A percentile compares a stretch with the other conserved stretches of the same genome.
Evolutionary conservation across 1,139 yeast species (phyloP).

Genomic region (Ogataea hybrid): DNA sequence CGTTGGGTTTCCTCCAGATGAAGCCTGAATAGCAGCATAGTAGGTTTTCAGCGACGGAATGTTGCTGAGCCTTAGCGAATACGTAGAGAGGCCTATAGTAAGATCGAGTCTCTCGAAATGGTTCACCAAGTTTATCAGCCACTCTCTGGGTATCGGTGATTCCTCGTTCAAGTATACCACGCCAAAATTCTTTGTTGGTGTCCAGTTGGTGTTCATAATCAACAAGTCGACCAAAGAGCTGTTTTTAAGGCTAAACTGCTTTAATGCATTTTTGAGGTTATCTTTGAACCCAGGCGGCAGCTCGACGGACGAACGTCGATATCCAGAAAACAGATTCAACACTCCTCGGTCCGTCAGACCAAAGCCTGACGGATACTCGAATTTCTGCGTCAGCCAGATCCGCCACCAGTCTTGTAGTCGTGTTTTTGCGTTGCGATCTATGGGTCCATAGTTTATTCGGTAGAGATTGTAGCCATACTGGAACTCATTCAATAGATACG

Average conservation of each 20-base stretch:
- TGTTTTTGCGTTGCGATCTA: conserved; percentile 6
- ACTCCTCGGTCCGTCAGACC: conserved; percentile 25
- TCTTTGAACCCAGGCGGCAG: conserved; percentile 30
- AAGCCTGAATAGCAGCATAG: conserved; percentile 8
- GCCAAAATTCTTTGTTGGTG: conserved; percentile 32
- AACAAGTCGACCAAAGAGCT: conserved; percentile 21
- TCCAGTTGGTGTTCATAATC: conserved; percentile 29
- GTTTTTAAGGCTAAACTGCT: conserved; percentile 12
- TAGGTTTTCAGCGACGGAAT: conserved; percentile 27
- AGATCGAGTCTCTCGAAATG: conserved; percentile 29
- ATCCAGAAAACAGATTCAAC: conserved; percentile 25
- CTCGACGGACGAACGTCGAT: conserved; percentile 27
- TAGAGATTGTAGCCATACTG: conserved; percentile 26
- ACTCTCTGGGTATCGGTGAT: conserved; percentile 15
- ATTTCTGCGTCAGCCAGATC: conserved; percentile 26
- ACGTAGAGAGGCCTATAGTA: conserved; percentile 28
- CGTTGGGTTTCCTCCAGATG: conserved; percentile 17
- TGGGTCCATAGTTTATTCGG: conserved; percentile 25
- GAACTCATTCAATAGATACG: conserved; percentile 25
- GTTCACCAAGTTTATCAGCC: conserved; percentile 20
- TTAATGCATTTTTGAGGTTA: conserved; percentile 23
- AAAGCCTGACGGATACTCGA: conserved; percentile 25
- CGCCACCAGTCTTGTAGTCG: conserved; percentile 29
- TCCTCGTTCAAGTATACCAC: conserved; percentile 20
- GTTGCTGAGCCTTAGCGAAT: conserved; percentile 24